These are phyloP conservation scores for Henckelia pumila DNA, from an alignment of 257 asterid species.

Conservation along the genomic window DNA sequence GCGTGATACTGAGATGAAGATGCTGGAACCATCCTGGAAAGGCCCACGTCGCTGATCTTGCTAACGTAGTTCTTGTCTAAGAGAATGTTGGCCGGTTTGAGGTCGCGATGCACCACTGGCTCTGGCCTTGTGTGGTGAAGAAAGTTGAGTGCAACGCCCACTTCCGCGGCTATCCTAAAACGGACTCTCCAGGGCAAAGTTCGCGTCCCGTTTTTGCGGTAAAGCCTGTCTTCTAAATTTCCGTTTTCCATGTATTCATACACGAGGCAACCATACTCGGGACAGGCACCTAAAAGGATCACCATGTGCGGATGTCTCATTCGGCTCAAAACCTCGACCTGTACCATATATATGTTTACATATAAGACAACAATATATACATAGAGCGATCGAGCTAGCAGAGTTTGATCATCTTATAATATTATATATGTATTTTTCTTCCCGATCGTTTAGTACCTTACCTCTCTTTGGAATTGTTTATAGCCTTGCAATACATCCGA, in stretches of 20 bases:
- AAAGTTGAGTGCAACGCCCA: slow-evolving; percentile 81
- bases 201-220: slow-evolving; percentile 43
- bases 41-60: slow-evolving; percentile 31
- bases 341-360: slow-evolving; percentile 10
- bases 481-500: slow-evolving; percentile 79
- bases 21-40: slow-evolving; percentile 26
- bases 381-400: too few species aligned
- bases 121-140: slow-evolving; percentile 82
- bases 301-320: slow-evolving; percentile 97
- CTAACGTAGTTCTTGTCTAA: slow-evolving; percentile 26
- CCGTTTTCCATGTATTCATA: slow-evolving; percentile 89
- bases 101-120: slow-evolving; percentile 92
- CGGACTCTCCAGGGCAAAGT: slow-evolving; percentile 72
- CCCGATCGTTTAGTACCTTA: too few species aligned
- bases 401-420: too few species aligned
- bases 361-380: slow-evolving; percentile 1
- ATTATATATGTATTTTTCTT: too few species aligned
- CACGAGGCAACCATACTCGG: slow-evolving; percentile 89
- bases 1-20: slow-evolving; percentile 23
- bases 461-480: slow-evolving; percentile 84
- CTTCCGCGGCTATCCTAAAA: slow-evolving; percentile 80
- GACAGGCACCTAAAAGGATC: slow-evolving; percentile 90
- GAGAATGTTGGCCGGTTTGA: slow-evolving; percentile 54
- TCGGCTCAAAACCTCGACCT: slow-evolving; percentile 80
- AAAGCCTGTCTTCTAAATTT: slow-evolving; percentile 78